Evolutionary conservation across 1,284 basidiomycete species (phyloP).

Genomic region (Meripilus lineatus): DNA sequence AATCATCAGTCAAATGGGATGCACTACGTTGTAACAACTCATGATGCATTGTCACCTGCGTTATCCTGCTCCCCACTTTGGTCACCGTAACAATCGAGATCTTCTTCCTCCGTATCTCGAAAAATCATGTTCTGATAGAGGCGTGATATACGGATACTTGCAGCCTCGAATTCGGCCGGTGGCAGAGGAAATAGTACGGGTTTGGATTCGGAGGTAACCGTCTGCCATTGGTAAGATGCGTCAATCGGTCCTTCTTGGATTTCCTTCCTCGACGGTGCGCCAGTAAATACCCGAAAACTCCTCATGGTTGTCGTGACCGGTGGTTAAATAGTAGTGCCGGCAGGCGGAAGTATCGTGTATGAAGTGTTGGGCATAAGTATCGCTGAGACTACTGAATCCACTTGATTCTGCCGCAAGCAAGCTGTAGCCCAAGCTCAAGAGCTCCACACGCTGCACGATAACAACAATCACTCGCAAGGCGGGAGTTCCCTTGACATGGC

Average conservation of each 20-base stretch:
- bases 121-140: slow-evolving; percentile 67
- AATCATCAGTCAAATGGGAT: not conserved
- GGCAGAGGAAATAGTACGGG: slow-evolving; percentile 22
- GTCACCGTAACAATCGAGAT: slow-evolving; percentile 17
- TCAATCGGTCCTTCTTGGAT: slow-evolving; percentile 19
- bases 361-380: too few species aligned
- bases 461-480: too few species aligned
- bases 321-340: too few species aligned
- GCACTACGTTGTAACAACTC: not conserved
- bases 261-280: slow-evolving; percentile 38
- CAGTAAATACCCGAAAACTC: slow-evolving; percentile 36
- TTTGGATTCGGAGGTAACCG: slow-evolving; percentile 17
- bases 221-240: slow-evolving; percentile 36
- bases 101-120: slow-evolving; percentile 28
- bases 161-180: slow-evolving; percentile 52
- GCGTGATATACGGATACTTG: slow-evolving; percentile 55
- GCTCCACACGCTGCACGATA: too few species aligned
- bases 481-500: too few species aligned
- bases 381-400: too few species aligned
- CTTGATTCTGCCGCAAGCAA: too few species aligned
- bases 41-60: slow-evolving; percentile 10
- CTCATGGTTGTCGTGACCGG: too few species aligned
- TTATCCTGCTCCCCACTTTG: slow-evolving; percentile 14
- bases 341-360: too few species aligned
- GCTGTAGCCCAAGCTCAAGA: too few species aligned